Percentiles rank a stretch among this genome's conserved stretches.
These are phyloP conservation scores for Dacryopinax primogenitus DNA, from an alignment of 768 basidiomycete species.

Conservation along the genomic window DNA sequence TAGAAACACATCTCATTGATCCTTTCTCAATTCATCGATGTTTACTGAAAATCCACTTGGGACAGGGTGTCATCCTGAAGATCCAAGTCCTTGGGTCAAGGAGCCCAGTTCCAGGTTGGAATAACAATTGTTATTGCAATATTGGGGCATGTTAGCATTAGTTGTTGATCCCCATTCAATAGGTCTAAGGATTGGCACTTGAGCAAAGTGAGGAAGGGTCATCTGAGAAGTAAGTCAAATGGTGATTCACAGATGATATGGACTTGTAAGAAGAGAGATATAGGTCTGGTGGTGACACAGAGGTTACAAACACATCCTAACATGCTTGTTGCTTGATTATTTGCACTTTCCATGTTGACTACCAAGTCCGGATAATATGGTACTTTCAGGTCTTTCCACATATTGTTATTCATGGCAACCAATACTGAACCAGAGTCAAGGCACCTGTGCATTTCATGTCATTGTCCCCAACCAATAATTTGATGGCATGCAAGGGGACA, in stretches of 20 bases:
- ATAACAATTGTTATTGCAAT: neutral
- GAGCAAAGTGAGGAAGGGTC: neutral
- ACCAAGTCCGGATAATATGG: neutral
- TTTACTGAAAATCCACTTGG: neutral
- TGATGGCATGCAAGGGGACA: neutral
- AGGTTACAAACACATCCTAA: neutral
- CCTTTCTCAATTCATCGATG: neutral
- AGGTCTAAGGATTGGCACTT: neutral
- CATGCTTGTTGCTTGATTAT: neutral
- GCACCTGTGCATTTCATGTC: neutral
- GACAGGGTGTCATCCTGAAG: neutral
- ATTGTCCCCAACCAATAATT: neutral
- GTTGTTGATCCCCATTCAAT: neutral
- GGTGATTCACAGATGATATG: neutral
- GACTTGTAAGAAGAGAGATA: neutral
- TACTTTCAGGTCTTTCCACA: neutral
- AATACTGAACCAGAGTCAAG: neutral
- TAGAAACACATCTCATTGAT: neutral
- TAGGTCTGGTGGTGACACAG: neutral
- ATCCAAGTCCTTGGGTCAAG: neutral
- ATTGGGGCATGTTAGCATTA: neutral
- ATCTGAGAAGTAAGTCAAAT: neutral
- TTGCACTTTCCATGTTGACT: neutral
- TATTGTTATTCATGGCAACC: neutral
- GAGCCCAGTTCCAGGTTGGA: neutral